Percentiles rank a stretch among this genome's conserved stretches.
These are phyloP conservation scores for Pinus tabuliformis DNA, from an alignment of 75 land plant genomes.

Conservation along the genomic window DNA sequence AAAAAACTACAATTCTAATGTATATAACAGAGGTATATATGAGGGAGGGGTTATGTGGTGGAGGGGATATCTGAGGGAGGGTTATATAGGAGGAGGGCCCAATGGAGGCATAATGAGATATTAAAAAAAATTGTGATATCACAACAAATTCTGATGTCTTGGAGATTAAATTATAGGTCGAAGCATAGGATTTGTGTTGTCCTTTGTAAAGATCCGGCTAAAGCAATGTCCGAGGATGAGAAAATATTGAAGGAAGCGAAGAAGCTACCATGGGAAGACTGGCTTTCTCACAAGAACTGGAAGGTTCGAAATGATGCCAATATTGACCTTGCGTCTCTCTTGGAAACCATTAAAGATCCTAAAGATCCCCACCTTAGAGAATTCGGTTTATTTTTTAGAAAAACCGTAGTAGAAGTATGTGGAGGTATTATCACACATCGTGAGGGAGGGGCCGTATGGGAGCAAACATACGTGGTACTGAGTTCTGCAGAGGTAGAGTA, in stretches of 20 bases:
- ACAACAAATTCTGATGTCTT: neutral
- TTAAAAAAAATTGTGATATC: too few species aligned
- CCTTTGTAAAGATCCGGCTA: neutral
- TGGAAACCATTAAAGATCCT: conserved; percentile 45
- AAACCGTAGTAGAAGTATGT: too few species aligned
- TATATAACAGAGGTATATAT: too few species aligned
- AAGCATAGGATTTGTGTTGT: neutral
- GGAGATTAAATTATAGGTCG: neutral
- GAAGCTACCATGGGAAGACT: conserved; percentile 54
- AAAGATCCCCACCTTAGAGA: conserved; percentile 46
- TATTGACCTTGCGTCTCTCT: conserved; percentile 49
- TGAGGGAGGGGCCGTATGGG: too few species aligned
- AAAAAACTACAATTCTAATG: too few species aligned
- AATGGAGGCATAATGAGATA: too few species aligned
- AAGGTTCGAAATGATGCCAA: conserved; percentile 46
- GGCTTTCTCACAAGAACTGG: conserved; percentile 51
- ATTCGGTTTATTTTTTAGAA: conserved; percentile 15
- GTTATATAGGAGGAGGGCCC: too few species aligned
- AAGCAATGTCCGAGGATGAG: conserved; percentile 49
- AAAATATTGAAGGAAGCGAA: conserved; percentile 57
- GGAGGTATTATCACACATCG: too few species aligned
- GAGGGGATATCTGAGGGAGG: too few species aligned
- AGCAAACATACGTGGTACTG: too few species aligned
- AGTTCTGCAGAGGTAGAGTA: too few species aligned
- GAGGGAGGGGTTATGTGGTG: too few species aligned